Base-by-base conservation (phyloP, 441 rosid species). In the Croton laevigatus region DNA sequence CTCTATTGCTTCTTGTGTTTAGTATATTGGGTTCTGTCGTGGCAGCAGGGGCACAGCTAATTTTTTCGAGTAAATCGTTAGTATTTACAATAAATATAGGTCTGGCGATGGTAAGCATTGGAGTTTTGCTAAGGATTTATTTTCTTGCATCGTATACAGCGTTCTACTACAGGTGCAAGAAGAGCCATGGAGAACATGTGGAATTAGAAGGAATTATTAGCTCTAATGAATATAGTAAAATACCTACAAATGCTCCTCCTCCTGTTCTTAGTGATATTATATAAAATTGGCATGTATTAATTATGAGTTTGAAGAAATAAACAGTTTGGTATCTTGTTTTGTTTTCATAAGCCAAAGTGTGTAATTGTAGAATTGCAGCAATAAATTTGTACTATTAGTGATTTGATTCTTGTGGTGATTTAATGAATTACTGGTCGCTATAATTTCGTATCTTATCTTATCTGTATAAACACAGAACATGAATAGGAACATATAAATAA, bases 1-100 rank as follows among this genome's bases (percentile, higher is more conserved):
- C 83, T 38, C 57, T 76, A 17, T 17, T 87, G 71, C 80, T 80
- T 80, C 46, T 86, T 60, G 59, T 77, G 68, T 38, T 81, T 3
- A 22, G 44, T 6, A 4, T 82, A 11, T 13, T 76, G 38, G 4
- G 20, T 44, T 7, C 51, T 2, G 60, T 73, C 12, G 49, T 82
- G 42, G 4, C 3, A 6, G 72, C 13, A 16, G 71, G 71, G 23
- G 1, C 62, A 57, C 52, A 67, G 65, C 10, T 73, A 66, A 22
- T 52, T 52, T 3, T 17, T 52, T 17, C 6, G 20, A 5, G 22
- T 52, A 52, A 52, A 52, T 52, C 57, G 19, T 2, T n/a, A 19
- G 57, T 19, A n/a, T 11, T 52, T 19, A 11, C 10, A 19, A n/a
- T 52, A 19, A 19, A n/a, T 17, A 5, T 52, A 52, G 3, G 23